These are phyloP conservation scores for Nicotiana sylvestris DNA, from an alignment of 257 asterid genomes.

Conservation along the genomic window DNA sequence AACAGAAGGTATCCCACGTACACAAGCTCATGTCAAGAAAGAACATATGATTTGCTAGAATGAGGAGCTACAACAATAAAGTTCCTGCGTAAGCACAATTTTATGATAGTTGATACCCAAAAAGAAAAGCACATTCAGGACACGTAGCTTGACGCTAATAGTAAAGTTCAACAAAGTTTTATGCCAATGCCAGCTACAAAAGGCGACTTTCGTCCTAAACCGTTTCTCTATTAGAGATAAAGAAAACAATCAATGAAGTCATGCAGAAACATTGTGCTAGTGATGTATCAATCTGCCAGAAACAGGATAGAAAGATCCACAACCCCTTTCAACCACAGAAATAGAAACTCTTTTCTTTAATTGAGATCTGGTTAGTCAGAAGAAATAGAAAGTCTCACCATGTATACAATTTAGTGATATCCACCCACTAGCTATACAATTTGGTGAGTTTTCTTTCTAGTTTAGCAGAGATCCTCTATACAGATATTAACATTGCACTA, in stretches of 20 bases:
- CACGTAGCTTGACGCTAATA: not conserved
- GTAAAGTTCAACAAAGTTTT: not conserved
- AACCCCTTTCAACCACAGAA: not conserved
- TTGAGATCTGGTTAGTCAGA: not conserved
- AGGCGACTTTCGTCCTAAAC: not conserved
- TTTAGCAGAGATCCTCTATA: not conserved
- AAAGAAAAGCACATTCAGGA: not conserved
- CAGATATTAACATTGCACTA: not conserved
- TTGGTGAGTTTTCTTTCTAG: not conserved
- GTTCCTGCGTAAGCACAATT: not conserved
- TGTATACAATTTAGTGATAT: not conserved
- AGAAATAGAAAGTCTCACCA: not conserved
- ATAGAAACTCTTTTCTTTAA: not conserved
- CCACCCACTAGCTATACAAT: not conserved
- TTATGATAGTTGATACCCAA: not conserved
- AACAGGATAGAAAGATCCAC: not conserved
- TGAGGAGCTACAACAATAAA: not conserved
- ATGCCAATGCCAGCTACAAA: not conserved
- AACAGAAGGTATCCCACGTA: not conserved
- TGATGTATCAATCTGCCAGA: not conserved
- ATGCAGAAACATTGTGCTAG: not conserved
- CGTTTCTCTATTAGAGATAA: not conserved
- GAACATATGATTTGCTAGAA: not conserved
- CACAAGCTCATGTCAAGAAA: not conserved
- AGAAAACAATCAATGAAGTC: not conserved